A percentile compares a stretch with the other conserved stretches of the same genome.
These are phyloP conservation scores for Sanghuangporus sanghuang DNA, from an alignment of 1,284 basidiomycete species.

Conservation along the genomic window DNA sequence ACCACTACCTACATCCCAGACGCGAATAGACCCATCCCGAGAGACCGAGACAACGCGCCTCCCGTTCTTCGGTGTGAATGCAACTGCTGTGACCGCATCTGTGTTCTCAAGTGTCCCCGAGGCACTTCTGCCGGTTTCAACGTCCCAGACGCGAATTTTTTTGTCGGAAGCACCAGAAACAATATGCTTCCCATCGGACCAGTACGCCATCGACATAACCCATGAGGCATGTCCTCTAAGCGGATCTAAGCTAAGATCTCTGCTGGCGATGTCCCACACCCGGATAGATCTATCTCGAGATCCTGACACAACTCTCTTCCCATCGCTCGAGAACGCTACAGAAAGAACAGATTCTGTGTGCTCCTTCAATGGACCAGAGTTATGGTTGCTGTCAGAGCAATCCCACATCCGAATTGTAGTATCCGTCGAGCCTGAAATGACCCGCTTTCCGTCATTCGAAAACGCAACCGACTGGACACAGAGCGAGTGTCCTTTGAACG, in stretches of 20 bases:
- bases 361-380: not conserved
- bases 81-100: not conserved
- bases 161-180: not conserved
- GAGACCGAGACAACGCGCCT: not conserved
- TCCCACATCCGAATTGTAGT: not conserved
- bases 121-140: not conserved
- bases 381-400: not conserved
- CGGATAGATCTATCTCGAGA: not conserved
- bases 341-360: not conserved
- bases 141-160: not conserved
- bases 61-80: not conserved
- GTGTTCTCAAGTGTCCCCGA: not conserved
- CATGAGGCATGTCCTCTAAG: not conserved
- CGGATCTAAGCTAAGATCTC: not conserved
- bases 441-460: not conserved
- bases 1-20: not conserved
- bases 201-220: conserved; percentile 4
- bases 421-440: not conserved
- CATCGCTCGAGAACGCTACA: not conserved
- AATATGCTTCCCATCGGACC: not conserved
- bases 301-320: not conserved
- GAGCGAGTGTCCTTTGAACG: not conserved
- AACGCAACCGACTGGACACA: not conserved
- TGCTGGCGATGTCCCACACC: not conserved
- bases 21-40: not conserved